phyloP scores from a whole-genome alignment of 495 filamentous ascomycete species.

The Sporormia fimetaria region DNA sequence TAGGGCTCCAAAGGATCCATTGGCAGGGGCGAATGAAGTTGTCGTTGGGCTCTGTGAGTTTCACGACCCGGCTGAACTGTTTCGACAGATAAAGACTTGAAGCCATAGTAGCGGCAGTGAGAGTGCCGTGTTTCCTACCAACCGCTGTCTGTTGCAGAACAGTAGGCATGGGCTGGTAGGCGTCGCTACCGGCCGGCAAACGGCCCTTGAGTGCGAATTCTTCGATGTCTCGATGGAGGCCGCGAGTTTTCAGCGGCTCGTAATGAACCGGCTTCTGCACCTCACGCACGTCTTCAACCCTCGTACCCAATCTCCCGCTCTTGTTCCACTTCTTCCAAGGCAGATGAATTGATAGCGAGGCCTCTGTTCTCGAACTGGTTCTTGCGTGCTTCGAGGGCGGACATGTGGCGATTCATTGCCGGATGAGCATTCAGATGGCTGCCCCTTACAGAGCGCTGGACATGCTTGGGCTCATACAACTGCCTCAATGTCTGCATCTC shows the following conservation, averaged over 20 bases:
- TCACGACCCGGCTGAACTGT: conserved; percentile 36
- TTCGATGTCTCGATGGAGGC: conserved; percentile 32
- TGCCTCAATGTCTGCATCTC: conserved; percentile 39
- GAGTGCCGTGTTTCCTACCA: conserved; percentile 32
- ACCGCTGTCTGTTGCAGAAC: conserved; percentile 30
- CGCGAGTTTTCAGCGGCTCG: conserved; percentile 26
- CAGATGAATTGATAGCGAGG: conserved; percentile 32
- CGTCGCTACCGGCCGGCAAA: conserved; percentile 24
- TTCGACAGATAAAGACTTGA: conserved; percentile 33
- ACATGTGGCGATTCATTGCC: conserved; percentile 23
- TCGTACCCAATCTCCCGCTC: conserved; percentile 40
- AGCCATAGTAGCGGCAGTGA: conserved; percentile 9
- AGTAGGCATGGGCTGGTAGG: conserved; percentile 29
- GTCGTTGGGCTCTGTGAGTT: conserved; percentile 26
- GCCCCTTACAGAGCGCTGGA: conserved; percentile 2
- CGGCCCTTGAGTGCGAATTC: conserved; percentile 34
- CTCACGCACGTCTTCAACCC: conserved; percentile 42
- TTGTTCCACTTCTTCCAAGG: conserved; percentile 44
- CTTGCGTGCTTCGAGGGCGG: conserved; percentile 25
- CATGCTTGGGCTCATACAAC: conserved; percentile 34
- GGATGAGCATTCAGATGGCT: conserved; percentile 1
- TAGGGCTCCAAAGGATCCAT: conserved; percentile 39
- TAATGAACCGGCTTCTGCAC: conserved; percentile 33
- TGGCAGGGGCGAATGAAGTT: conserved; percentile 38
- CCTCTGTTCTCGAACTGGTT: conserved; percentile 26